These are phyloP conservation scores for Carex cristatella DNA, from an alignment of 176 grass and related monocot genomes.

Conservation along the genomic window DNA sequence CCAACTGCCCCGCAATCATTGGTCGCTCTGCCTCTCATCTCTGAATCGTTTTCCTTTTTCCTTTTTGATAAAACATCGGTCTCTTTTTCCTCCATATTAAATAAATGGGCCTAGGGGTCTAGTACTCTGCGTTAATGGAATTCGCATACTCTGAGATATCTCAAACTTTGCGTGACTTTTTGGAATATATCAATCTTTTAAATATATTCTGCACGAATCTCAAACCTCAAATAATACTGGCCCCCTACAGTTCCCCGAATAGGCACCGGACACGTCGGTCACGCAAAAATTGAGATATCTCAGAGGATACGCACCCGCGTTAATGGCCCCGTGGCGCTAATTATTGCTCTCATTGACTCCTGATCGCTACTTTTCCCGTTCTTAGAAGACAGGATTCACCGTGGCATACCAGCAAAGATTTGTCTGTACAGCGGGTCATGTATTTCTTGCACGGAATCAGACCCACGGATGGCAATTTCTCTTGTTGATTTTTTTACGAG, in stretches of 20 bases:
- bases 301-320: too few relatives aligned
- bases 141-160: too few relatives aligned
- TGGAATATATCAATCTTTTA: too few relatives aligned
- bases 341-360: conserved; percentile 2
- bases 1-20: conserved; percentile 42
- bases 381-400: neutral
- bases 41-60: neutral
- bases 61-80: neutral
- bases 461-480: too few relatives aligned
- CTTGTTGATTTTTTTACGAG: too few relatives aligned
- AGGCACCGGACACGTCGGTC: too few relatives aligned
- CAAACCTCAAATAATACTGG: too few relatives aligned
- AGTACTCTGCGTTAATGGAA: too few relatives aligned
- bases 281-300: too few relatives aligned
- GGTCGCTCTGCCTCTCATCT: neutral
- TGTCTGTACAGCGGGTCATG: neutral
- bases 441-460: neutral
- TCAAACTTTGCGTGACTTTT: too few relatives aligned
- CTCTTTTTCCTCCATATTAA: neutral
- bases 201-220: too few relatives aligned
- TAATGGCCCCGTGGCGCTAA: neutral
- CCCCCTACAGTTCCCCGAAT: too few relatives aligned
- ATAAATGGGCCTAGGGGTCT: neutral
- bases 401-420: neutral
- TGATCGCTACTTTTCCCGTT: neutral